Conservation (phyloP, 2,329 filamentous ascomycete species). For the Paraphaeosphaeria sporulosa region DNA sequence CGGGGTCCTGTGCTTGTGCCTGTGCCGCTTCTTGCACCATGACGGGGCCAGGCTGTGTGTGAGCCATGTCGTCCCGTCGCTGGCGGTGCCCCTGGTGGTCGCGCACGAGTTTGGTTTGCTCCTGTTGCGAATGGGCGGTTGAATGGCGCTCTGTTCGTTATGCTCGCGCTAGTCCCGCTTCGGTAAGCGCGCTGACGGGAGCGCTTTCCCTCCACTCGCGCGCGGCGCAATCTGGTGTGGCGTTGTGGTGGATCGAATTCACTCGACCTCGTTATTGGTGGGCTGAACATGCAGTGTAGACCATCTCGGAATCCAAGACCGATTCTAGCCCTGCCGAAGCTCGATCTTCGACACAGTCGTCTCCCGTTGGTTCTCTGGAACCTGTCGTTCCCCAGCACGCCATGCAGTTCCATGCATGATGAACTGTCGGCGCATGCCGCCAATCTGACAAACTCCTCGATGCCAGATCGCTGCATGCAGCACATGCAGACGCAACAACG, state of each 20-base stretch:
- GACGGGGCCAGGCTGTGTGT: constrained; percentile 35
- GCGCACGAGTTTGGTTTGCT: constrained; percentile 19
- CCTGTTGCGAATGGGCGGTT: constrained; percentile 23
- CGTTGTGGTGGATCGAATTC: not conserved
- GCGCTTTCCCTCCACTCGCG: not conserved
- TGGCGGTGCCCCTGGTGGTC: constrained; percentile 17
- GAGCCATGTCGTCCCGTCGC: constrained; percentile 35
- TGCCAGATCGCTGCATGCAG: constrained; percentile 19
- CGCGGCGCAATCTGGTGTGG: not conserved
- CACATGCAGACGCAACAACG: constrained; percentile 11
- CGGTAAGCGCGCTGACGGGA: constrained; percentile 2
- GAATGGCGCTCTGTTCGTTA: constrained; percentile 4
- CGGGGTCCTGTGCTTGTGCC: constrained; percentile 18
- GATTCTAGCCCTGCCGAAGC: not conserved
- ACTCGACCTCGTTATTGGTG: not conserved
- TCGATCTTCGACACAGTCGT: not conserved
- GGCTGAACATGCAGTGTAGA: not conserved
- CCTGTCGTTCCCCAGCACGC: not conserved
- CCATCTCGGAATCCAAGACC: not conserved
- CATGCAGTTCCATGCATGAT: not conserved
- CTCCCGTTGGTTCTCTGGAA: not conserved
- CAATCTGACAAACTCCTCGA: constrained; percentile 18
- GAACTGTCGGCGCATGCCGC: constrained; percentile 22
- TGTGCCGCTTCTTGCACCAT: constrained; percentile 34
- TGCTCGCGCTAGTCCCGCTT: constrained; percentile 19